Conservation (phyloP, 2,329 filamentous ascomycete species). For the Westerdykella aurantiaca region DNA sequence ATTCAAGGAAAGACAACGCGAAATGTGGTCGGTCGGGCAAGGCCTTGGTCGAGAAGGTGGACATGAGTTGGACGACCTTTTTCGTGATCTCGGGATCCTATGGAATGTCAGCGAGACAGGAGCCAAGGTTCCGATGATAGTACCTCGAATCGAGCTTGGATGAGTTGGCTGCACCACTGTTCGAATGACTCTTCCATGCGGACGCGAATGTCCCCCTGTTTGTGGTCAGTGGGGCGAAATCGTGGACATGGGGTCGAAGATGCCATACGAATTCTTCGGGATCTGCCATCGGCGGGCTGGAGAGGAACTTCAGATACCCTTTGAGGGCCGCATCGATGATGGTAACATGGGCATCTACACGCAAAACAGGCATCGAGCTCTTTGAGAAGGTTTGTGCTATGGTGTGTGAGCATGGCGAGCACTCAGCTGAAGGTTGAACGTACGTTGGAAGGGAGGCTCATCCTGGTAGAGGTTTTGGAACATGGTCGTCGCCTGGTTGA, state of each 20-base stretch:
- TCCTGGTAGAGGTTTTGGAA: constrained; percentile 71
- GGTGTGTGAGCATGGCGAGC: constrained; percentile 1
- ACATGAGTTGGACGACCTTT: constrained; percentile 72
- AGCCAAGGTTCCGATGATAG: background rate
- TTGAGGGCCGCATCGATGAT: constrained; percentile 85
- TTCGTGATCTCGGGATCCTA: constrained; percentile 78
- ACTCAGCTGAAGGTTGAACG: background rate
- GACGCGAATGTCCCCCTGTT: constrained; percentile 47
- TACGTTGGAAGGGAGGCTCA: constrained; percentile 55
- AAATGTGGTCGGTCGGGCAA: constrained; percentile 72
- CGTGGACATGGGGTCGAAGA: too few species aligned
- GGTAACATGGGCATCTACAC: constrained; percentile 82
- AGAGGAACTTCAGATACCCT: constrained; percentile 77
- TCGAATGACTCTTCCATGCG: constrained; percentile 61
- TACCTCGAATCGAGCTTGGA: constrained; percentile 64
- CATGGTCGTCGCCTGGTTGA: constrained; percentile 69
- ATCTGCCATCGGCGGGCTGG: constrained; percentile 21
- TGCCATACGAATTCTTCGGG: constrained; percentile 40
- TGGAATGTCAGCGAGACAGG: constrained; percentile 1
- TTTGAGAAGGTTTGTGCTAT: constrained; percentile 49
- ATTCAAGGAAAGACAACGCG: constrained; percentile 83
- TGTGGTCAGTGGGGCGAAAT: constrained; percentile 6
- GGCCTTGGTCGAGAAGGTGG: constrained; percentile 76
- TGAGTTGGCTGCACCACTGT: constrained; percentile 65
- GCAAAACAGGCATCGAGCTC: constrained; percentile 65